Evolutionary conservation across 2,329 filamentous ascomycete species (phyloP).

Genomic region (Grosmannia serpens): DNA sequence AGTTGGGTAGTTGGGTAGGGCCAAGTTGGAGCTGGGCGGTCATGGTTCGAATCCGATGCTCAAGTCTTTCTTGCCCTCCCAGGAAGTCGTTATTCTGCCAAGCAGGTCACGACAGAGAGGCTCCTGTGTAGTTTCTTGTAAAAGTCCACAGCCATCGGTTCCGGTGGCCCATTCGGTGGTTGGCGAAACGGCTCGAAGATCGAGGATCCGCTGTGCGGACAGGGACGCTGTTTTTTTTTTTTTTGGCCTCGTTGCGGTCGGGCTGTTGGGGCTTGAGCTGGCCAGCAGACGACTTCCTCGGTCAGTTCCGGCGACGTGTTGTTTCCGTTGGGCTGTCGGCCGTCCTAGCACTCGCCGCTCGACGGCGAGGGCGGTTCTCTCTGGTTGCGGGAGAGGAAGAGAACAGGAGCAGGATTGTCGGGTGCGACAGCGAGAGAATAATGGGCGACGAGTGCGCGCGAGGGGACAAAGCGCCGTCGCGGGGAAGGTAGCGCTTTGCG

Average conservation of each 20-base stretch:
- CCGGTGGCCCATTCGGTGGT: neutral
- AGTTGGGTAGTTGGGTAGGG: neutral
- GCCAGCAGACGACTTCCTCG: neutral
- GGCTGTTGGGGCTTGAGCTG: neutral
- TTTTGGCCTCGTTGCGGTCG: too few species aligned
- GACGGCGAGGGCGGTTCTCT: neutral
- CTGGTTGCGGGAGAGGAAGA: neutral
- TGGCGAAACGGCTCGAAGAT: neutral
- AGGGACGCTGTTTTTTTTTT: neutral
- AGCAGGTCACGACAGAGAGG: neutral
- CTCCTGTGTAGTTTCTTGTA: neutral
- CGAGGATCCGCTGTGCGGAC: neutral
- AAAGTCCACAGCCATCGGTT: neutral
- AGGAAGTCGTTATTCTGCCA: neutral
- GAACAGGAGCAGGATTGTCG: neutral
- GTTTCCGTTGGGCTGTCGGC: neutral
- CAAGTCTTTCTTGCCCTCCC: neutral
- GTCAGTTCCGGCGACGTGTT: neutral
- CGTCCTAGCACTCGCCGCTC: neutral
- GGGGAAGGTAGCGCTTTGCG: conserved; percentile 1
- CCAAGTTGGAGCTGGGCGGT: neutral
- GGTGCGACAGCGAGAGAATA: neutral
- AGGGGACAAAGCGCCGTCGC: conserved; percentile 1
- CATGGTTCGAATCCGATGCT: neutral
- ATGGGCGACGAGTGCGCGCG: neutral